phyloP scores from a whole-genome alignment of 371 early-diverging fungal species.

The Mucor velutinosus region DNA sequence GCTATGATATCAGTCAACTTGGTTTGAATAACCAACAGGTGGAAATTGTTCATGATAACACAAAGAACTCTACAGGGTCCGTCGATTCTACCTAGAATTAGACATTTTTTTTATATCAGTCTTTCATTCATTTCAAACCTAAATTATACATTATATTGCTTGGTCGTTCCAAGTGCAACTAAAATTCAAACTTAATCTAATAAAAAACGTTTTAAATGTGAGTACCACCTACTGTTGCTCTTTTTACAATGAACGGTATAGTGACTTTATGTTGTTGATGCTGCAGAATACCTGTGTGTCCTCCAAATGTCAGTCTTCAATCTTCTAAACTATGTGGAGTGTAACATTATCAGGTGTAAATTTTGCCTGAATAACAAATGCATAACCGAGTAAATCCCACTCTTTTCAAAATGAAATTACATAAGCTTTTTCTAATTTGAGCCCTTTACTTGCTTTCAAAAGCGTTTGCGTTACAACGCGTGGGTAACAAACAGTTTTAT shows the following conservation, averaged over 20 bases:
- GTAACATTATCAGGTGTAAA: too few relatives aligned
- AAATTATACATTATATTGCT: neutral
- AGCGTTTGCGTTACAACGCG: neutral
- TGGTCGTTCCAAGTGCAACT: too few relatives aligned
- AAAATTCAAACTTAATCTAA: too few relatives aligned
- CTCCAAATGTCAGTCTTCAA: too few relatives aligned
- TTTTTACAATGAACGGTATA: too few relatives aligned
- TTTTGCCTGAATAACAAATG: too few relatives aligned
- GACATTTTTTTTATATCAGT: neutral
- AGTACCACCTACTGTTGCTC: too few relatives aligned
- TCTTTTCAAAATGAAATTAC: neutral
- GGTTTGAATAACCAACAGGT: constrained; percentile 21
- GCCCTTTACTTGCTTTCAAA: neutral
- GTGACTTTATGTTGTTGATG: too few relatives aligned
- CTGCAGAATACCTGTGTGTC: too few relatives aligned
- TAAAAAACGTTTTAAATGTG: too few relatives aligned
- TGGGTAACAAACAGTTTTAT: neutral
- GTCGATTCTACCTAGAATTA: neutral
- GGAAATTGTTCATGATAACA: neutral
- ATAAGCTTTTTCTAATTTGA: neutral
- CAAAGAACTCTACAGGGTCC: neutral
- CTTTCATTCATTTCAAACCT: neutral
- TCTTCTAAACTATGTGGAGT: too few relatives aligned
- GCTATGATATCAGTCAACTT: constrained; percentile 51
- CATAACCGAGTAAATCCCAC: too few relatives aligned